A percentile compares a stretch with the other conserved stretches of the same genome.
Evolutionary conservation across 331 rosid species (phyloP).

Genomic region (Stylosanthes scabra): DNA sequence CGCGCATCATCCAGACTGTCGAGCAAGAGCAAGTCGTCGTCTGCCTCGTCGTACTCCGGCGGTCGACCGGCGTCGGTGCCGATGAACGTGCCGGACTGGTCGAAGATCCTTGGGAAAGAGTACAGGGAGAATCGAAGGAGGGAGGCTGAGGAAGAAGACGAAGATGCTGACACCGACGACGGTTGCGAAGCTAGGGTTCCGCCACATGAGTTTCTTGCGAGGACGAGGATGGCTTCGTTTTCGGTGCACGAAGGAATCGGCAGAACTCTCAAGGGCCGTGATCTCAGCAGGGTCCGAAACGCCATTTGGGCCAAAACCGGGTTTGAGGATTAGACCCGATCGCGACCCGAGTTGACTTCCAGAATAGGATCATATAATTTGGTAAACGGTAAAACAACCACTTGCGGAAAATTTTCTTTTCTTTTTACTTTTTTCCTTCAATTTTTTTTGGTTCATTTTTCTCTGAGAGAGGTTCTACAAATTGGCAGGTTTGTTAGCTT

Average conservation of each 20-base stretch:
- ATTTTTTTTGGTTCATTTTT: neutral
- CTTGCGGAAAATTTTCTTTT: neutral
- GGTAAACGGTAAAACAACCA: neutral
- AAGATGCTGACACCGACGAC: constrained; percentile 20
- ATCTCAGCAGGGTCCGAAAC: constrained; percentile 85
- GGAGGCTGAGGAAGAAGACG: constrained; percentile 40
- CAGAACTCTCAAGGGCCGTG: constrained; percentile 87
- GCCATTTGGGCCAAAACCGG: constrained; percentile 94
- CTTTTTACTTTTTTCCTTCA: neutral
- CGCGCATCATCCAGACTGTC: constrained; percentile 46
- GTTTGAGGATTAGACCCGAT: constrained; percentile 61
- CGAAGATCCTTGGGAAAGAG: constrained; percentile 78
- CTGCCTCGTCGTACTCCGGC: constrained; percentile 24
- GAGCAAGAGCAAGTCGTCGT: constrained; percentile 37
- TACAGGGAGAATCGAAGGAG: constrained; percentile 54
- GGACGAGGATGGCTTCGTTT: constrained; percentile 79
- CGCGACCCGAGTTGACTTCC: neutral
- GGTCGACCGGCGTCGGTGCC: constrained; percentile 64
- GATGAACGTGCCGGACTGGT: constrained; percentile 88
- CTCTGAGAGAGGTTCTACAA: neutral
- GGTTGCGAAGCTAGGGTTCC: constrained; percentile 55
- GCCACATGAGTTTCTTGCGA: constrained; percentile 87
- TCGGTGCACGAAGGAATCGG: constrained; percentile 94
- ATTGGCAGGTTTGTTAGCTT: neutral
- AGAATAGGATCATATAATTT: neutral